Evolutionary conservation across 164 flowering plant species (phyloP).

Genomic region (Piper longum): DNA sequence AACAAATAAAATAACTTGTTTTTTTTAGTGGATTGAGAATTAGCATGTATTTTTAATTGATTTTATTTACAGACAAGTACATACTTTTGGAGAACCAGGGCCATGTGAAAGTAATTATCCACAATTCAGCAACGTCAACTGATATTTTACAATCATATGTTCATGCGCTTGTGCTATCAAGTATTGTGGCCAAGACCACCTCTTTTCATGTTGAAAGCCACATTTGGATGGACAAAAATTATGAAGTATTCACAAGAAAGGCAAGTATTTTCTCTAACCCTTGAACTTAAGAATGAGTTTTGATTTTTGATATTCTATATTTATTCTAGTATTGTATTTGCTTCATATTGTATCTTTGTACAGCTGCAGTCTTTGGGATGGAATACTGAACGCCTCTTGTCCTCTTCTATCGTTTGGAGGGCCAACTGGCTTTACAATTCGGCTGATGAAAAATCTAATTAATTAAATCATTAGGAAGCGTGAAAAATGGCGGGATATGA

Average conservation of each 20-base stretch:
- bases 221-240: conserved; percentile 79
- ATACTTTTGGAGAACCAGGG: conserved; percentile 47
- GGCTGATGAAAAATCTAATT: conserved; percentile 37
- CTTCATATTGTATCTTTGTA: conserved; percentile 5
- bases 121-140: conserved; percentile 53
- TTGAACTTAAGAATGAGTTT: background rate
- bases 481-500: background rate
- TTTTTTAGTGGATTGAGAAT: background rate
- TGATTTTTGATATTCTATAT: background rate
- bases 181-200: conserved; percentile 14
- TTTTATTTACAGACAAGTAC: conserved; percentile 39
- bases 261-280: conserved; percentile 16
- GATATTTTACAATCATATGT: conserved; percentile 66
- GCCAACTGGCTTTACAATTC: conserved; percentile 39
- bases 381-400: conserved; percentile 75
- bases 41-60: background rate
- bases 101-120: conserved; percentile 33
- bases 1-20: background rate
- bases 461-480: conserved; percentile 3
- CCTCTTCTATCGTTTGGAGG: conserved; percentile 66
- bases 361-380: conserved; percentile 73
- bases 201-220: conserved; percentile 41
- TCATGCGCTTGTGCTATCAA: conserved; percentile 73
- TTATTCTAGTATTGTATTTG: background rate
- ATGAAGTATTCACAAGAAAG: conserved; percentile 46